Base-by-base conservation (phyloP, 2,329 filamentous ascomycete species). In the Colletotrichum sp. region DNA sequence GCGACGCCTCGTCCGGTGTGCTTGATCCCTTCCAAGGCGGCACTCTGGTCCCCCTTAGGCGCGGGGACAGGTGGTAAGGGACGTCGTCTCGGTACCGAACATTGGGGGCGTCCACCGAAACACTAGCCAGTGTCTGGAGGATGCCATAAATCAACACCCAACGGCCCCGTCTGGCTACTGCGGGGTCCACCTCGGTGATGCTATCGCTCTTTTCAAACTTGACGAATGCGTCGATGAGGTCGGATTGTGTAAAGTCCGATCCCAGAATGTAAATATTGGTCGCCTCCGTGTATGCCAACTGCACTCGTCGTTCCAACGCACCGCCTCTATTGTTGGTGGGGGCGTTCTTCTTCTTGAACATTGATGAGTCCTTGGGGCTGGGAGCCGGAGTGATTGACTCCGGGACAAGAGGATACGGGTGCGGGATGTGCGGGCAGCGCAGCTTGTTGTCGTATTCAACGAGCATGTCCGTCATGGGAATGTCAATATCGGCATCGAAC, bases 391-490 rank as follows among this genome's bases (percentile, higher is more conserved):
- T 82, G 36, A 88, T 87, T 1, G 88, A 87, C 59, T 90, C 86
- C 3, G 93, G 93, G 5, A 94, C 86, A 2, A 94, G 83, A 1
- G 93, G 92, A 77, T 93, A 94, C 0, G 93, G 92, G 74, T 93
- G 90, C 1, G 93, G 90, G 60, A 94, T 91, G 76, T 94, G 92
- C 5, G 93, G 92, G 80, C 91, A 93, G 9, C 89, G 87, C 78
- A 91, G 86, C 68, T 87, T 88, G 76, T 90, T 93, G 83, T 94
- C 93, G 77, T 91, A 94, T 71, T 90, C 88, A 71, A 93, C 86
- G 5, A 94, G 85, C 82, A 94, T 90, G 78, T 94, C 92, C 0
- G 92, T 93, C 78, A 94, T 88, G 3, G 91, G 90, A n/a, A 94
- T 84, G 59, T 91, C 91, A 2, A 86, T 85, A 78, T 91, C 89